Evolutionary conservation across 176 grass and related monocot genomes (phyloP), one percentile per base, ranked within the genome.

Genomic region (Thalia dealbata): DNA sequence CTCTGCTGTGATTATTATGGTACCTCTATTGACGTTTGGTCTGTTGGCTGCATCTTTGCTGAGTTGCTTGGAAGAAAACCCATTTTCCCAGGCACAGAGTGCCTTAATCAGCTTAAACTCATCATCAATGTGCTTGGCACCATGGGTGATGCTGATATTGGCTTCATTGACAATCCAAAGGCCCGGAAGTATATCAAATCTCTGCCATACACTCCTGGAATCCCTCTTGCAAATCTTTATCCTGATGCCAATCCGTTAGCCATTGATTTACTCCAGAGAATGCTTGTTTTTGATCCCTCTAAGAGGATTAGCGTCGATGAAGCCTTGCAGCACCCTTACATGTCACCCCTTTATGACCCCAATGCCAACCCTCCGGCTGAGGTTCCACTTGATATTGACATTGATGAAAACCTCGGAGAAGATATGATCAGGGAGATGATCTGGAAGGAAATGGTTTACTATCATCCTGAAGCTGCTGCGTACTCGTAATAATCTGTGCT

Each of bases 11-110:
- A 80, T 41, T 69, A 85, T 46, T 85, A 85, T 32, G 78, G 66
- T 42, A 85, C 82, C 6, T 80, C 82, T 16, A 85, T 85, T 29
- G 82, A 85, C 71, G 78, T 85, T 50, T 85, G 82, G 82, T 85
- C 82, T 0, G 82, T 85, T 13, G 82, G 82, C 21, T 85, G 82
- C 44, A 85, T 85, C 22, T 80, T 85, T 75, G 82, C 82, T 18
- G 82, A 85, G 72, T 56, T 85, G 12, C 82, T 85, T 64, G 82
- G 82, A 43, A 77, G 82, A 63, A 85, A 80, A 22, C 73, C 82
- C 18, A 85, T 85, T 65, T 85, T 85, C 46, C 82, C 82, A 45
- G 82, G 82, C 28, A 58, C 66, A 3, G 78, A 80, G 30, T 85
- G 82, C 65, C 82, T 85, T 10, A 85, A 85, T 54, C 82, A 85